Percentiles rank a stretch among this genome's conserved stretches.
phyloP scores from a whole-genome alignment of 2,329 filamentous ascomycete species.

The Aspergillus jensenii region DNA sequence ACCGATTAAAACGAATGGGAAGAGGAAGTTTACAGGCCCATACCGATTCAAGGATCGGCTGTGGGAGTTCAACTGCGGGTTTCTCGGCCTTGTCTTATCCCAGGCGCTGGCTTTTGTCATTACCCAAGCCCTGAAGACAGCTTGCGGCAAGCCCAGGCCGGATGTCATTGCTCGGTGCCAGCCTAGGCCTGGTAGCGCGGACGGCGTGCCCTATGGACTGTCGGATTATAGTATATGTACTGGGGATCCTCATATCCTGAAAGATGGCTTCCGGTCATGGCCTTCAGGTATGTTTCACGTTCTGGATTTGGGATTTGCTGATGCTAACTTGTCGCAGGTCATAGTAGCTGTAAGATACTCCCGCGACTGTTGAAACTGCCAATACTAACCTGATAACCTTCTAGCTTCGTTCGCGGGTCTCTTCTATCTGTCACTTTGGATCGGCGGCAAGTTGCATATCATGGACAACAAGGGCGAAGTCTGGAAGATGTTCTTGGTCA shows the following conservation, averaged over 20 bases:
- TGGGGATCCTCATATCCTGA: conserved; percentile 50
- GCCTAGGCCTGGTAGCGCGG: conserved; percentile 36
- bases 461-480: conserved; percentile 61
- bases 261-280: conserved; percentile 61
- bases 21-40: conserved; percentile 43
- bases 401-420: conserved; percentile 59
- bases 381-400: conserved; percentile 13
- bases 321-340: conserved; percentile 22
- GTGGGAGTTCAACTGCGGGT: conserved; percentile 64
- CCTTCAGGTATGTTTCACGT: conserved; percentile 47
- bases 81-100: conserved; percentile 56
- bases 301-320: not conserved
- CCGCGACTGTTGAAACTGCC: not conserved
- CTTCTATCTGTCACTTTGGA: conserved; percentile 60
- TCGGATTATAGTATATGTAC: conserved; percentile 53
- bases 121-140: conserved; percentile 58
- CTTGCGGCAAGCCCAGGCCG: conserved; percentile 59
- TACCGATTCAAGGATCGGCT: conserved; percentile 57
- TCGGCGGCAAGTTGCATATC: conserved; percentile 60
- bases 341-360: conserved; percentile 22
- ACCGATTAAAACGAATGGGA: conserved; percentile 34
- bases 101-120: conserved; percentile 58
- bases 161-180: conserved; percentile 59
- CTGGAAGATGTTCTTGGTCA: conserved; percentile 58
- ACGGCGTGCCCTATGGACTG: conserved; percentile 41